Base-by-base conservation (phyloP, 2,329 filamentous ascomycete genomes). In the Penicillium rolfsii region DNA sequence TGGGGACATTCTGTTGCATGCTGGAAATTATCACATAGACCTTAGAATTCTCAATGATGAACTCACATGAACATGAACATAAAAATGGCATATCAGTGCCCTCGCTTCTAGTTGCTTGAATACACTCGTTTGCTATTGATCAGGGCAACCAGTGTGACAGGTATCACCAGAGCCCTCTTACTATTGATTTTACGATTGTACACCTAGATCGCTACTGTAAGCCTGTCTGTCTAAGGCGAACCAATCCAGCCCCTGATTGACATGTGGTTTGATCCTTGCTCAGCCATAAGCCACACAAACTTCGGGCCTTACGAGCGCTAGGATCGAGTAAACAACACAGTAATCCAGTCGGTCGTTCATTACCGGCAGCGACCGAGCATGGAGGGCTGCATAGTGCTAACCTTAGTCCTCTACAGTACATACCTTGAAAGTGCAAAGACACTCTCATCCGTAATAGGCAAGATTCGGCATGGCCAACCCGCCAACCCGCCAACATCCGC, bases 21-120 rank as follows among this genome's bases (percentile, higher is more conserved):
- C 14, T 36, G 35, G 35, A 41, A 53, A 26, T 26, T 28, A 41
- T 53, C 50, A 53, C 40, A 53, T 22, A 53, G 50, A 53, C 33
- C 49, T 26, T 40, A 40, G 50, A 53, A 24, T 53, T 53, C 24
- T 28, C 36, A 53, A 53, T 53, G 50, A 53, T 38, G 22, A 53
- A 53, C 8, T n/a, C 50, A 40, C 50, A 53, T 53, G 50, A 41
- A 40, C 24, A 52, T 52, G 48, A 46, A 46, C 16, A 36, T 36
- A 36, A 9, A 0, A 0, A 30, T 48, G 46, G 33, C 19, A 2
- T 14, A 28, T 30, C 6, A 4, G 35, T 33, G 30, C 30, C 30
- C 30, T 33, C 9, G 30, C 4, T 33, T 33, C 30, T 11, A 11
- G 30, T 33, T 4, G 4, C 7, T 33, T 33, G 30, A 11, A 33